Evolutionary conservation across 2,329 filamentous ascomycete genomes (phyloP).

Genomic region (Phyllosticta paracitricarpa): DNA sequence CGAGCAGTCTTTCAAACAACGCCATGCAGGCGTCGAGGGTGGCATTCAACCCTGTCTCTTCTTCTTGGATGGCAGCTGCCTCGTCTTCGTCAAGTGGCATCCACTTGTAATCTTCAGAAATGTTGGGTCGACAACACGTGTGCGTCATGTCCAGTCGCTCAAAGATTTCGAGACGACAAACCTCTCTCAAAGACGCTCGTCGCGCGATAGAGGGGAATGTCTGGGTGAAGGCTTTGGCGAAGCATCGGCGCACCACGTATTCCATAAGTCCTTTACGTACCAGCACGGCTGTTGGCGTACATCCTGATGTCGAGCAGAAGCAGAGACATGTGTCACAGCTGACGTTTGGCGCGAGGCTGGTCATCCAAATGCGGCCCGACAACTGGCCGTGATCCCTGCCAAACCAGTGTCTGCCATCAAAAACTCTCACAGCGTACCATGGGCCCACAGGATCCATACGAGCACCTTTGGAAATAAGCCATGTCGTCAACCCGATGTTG

Average conservation of each 20-base stretch:
- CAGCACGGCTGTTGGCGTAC: background rate
- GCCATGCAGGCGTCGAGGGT: background rate
- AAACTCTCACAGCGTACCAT: too few relatives aligned
- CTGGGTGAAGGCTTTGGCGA: background rate
- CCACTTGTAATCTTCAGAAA: too few relatives aligned
- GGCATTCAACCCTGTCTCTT: background rate
- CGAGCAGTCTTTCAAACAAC: background rate
- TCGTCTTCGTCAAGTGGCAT: background rate
- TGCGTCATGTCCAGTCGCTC: background rate
- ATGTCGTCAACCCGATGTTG: too few relatives aligned
- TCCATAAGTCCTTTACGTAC: background rate
- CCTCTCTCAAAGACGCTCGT: background rate
- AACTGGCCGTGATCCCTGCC: too few relatives aligned
- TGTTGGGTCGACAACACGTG: background rate
- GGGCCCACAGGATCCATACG: too few relatives aligned
- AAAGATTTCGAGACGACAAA: background rate
- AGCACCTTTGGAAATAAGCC: too few relatives aligned
- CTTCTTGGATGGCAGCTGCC: background rate
- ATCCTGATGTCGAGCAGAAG: background rate
- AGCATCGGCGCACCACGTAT: too few relatives aligned
- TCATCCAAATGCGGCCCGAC: too few relatives aligned
- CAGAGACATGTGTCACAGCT: background rate
- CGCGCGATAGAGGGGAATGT: background rate
- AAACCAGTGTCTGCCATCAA: too few relatives aligned
- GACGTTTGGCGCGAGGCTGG: too few relatives aligned